Conservation (phyloP, 352 stramenopile genomes). For the Thalassiosira allenii region DNA sequence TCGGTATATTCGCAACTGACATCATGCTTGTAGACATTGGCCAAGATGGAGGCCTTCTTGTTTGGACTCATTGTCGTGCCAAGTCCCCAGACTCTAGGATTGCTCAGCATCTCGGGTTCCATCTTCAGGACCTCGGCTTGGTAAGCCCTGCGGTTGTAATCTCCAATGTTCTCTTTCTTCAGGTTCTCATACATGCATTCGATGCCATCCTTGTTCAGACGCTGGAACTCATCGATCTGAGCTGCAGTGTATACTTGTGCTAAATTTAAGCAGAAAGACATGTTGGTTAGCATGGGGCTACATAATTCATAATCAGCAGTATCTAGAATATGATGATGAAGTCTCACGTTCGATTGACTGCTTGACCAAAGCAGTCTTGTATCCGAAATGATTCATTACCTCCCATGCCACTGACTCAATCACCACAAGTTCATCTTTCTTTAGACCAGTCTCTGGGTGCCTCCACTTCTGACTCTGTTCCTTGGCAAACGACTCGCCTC, state of each 20-base stretch:
- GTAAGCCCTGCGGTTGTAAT: constrained; percentile 17
- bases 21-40: neutral
- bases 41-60: neutral
- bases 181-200: constrained; percentile 36
- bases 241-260: constrained; percentile 10
- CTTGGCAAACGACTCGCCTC: constrained; percentile 30
- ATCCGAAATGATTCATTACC: constrained; percentile 42
- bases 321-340: neutral
- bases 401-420: constrained; percentile 45
- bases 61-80: neutral
- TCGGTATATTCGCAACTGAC: neutral
- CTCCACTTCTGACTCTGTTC: constrained; percentile 40
- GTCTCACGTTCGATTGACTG: neutral
- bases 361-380: constrained; percentile 36
- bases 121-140: constrained; percentile 27
- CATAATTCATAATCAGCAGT: neutral
- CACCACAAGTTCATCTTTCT: constrained; percentile 34
- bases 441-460: constrained; percentile 13
- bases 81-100: neutral
- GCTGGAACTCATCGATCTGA: constrained; percentile 9
- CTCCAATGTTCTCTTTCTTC: constrained; percentile 24
- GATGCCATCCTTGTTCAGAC: constrained; percentile 31
- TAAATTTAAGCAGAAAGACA: neutral
- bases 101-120: neutral
- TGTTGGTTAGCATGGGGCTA: neutral